Conservation (phyloP, 768 basidiomycete species). For the Termitomyces sp. region DNA sequence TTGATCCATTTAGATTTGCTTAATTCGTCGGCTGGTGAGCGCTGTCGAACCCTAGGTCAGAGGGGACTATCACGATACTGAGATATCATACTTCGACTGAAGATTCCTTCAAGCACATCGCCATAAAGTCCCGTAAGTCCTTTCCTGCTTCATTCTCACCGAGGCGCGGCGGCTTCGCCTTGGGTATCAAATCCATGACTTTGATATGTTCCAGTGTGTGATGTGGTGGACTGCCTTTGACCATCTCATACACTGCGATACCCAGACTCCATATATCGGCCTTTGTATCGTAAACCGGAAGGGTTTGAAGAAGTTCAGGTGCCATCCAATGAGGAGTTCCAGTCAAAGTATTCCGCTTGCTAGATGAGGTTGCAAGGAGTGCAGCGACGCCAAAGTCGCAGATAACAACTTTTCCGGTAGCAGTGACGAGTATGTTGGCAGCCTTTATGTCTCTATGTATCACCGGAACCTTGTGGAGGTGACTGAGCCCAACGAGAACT, state of each 20-base stretch:
- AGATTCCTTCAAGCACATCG: constrained; percentile 74
- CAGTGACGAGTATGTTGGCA: constrained; percentile 90
- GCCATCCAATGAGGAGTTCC: constrained; percentile 99
- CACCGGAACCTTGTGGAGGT: constrained; percentile 89
- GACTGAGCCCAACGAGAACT: constrained; percentile 79
- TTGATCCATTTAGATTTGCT: constrained; percentile 89
- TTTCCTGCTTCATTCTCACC: constrained; percentile 74
- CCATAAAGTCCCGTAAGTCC: constrained; percentile 86
- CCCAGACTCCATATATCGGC: constrained; percentile 99
- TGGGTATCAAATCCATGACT: constrained; percentile 87
- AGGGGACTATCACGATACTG: background rate
- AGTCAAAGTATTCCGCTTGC: constrained; percentile 93
- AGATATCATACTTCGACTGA: constrained; percentile 61
- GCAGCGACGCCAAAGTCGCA: constrained; percentile 99
- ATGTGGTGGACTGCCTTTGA: constrained; percentile 93
- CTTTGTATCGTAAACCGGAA: constrained; percentile 92
- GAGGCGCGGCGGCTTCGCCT: constrained; percentile 76
- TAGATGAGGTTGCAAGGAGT: constrained; percentile 73
- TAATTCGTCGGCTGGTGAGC: constrained; percentile 86
- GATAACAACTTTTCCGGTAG: constrained; percentile 86
- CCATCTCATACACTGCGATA: constrained; percentile 94
- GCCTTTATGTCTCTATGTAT: constrained; percentile 99
- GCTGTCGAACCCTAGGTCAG: constrained; percentile 37
- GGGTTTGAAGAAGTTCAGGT: constrained; percentile 88
- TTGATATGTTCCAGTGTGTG: constrained; percentile 73